These are phyloP conservation scores for Adenanthera pavonina DNA, from an alignment of 306 rosid species.

Conservation along the genomic window DNA sequence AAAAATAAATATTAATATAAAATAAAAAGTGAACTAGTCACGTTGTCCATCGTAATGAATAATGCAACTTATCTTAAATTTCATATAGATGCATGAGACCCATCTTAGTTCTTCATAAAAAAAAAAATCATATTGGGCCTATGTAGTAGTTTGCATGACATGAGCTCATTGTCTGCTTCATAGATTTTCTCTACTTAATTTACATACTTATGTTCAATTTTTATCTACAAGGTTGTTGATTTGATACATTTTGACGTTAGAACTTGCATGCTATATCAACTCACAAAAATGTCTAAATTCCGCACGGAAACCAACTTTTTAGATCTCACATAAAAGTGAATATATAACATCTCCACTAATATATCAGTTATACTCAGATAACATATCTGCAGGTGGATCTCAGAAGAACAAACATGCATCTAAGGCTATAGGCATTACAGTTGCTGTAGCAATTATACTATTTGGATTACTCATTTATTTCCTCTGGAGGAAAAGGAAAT, in stretches of 20 bases:
- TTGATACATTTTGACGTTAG: background rate
- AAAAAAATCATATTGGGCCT: background rate
- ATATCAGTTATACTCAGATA: constrained; percentile 38
- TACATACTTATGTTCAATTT: constrained; percentile 3
- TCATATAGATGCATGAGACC: too few relatives aligned
- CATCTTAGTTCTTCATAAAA: too few relatives aligned
- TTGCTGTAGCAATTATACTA: constrained; percentile 53
- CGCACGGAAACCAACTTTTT: background rate
- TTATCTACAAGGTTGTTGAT: constrained; percentile 3
- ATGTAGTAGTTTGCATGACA: background rate
- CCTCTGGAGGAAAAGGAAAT: constrained; percentile 56
- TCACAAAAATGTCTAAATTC: background rate
- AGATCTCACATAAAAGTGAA: constrained; percentile 33
- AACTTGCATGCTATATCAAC: background rate
- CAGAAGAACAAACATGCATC: constrained; percentile 39
- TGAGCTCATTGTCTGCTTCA: constrained; percentile 1
- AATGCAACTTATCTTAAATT: too few relatives aligned
- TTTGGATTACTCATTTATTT: constrained; percentile 45
- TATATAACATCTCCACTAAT: constrained; percentile 22
- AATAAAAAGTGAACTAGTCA: too few relatives aligned
- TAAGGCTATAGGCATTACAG: constrained; percentile 43
- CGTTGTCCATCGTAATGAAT: too few relatives aligned
- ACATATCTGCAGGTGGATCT: constrained; percentile 38
- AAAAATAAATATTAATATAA: too few relatives aligned
- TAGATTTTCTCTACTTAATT: constrained; percentile 27